Conservation (phyloP, 2,329 filamentous ascomycete genomes). For the Cytospora mali region DNA sequence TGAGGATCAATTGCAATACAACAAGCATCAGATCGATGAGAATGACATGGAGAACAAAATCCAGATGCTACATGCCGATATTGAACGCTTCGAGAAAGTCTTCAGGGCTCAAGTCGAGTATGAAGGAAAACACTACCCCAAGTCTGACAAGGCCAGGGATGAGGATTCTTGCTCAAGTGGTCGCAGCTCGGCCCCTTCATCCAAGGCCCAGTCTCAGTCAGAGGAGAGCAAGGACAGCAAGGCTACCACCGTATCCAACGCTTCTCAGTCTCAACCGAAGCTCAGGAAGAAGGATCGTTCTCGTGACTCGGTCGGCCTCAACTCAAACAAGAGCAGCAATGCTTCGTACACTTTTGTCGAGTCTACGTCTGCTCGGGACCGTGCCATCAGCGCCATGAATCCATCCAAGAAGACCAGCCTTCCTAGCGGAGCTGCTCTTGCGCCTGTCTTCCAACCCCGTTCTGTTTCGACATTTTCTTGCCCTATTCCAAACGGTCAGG, state of each 20-base stretch:
- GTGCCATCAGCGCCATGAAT: constrained; percentile 29
- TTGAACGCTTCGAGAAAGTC: constrained; percentile 49
- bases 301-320: constrained; percentile 25
- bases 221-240: constrained; percentile 27
- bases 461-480: constrained; percentile 29
- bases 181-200: constrained; percentile 33
- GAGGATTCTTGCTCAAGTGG: constrained; percentile 21
- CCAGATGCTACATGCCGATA: constrained; percentile 40
- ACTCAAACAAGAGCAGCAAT: constrained; percentile 29
- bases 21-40: constrained; percentile 65
- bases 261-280: constrained; percentile 22
- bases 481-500: constrained; percentile 17
- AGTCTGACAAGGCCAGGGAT: constrained; percentile 35
- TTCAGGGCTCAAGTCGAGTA: constrained; percentile 48
- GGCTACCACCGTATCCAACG: constrained; percentile 26
- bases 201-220: constrained; percentile 32
- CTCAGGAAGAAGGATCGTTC: constrained; percentile 27
- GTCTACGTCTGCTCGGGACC: constrained; percentile 34
- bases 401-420: constrained; percentile 42
- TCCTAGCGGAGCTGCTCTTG: constrained; percentile 50
- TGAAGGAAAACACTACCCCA: constrained; percentile 49
- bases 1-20: constrained; percentile 62
- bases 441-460: constrained; percentile 53
- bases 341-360: constrained; percentile 34
- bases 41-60: constrained; percentile 53